phyloP scores from a whole-genome alignment of 192 early-diverging fungal species.

The Backusella tarrabulga region DNA sequence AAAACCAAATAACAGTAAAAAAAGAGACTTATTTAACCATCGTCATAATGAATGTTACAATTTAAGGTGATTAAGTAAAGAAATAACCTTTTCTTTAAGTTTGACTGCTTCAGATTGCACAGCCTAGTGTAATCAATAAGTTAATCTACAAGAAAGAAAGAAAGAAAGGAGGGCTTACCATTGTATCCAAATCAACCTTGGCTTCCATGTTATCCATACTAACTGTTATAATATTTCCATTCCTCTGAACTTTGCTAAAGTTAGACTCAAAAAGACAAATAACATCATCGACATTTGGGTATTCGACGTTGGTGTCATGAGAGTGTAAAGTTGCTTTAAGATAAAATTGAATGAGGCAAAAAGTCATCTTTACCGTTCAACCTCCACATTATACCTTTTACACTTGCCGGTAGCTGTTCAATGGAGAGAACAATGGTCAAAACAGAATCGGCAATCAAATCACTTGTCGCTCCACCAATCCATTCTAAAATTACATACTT shows the following conservation, averaged over 20 bases:
- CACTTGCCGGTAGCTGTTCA: slow-evolving; percentile 84
- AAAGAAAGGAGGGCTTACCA: slow-evolving; percentile 6
- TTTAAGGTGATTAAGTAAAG: not conserved
- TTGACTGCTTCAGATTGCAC: not conserved
- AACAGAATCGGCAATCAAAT: slow-evolving; percentile 95
- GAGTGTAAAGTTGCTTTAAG: not conserved
- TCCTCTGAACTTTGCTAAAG: slow-evolving; percentile 18
- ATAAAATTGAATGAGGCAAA: no score
- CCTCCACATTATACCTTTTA: slow-evolving; percentile 53
- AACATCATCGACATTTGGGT: not conserved
- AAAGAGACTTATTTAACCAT: not conserved
- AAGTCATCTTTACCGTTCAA: not conserved
- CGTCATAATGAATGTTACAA: not conserved
- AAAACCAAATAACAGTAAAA: not conserved
- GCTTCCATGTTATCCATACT: slow-evolving; percentile 25
- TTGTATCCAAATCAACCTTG: slow-evolving; percentile 23
- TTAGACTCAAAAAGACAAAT: slow-evolving; percentile 21
- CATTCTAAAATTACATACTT: slow-evolving; percentile 82
- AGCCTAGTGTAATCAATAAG: not conserved
- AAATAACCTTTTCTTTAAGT: not conserved
- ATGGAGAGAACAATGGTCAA: slow-evolving; percentile 81
- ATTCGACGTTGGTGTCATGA: not conserved
- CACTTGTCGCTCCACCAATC: slow-evolving; percentile 86
- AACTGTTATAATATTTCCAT: slow-evolving; percentile 13
- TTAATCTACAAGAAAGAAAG: not conserved